These are phyloP conservation scores for Nevesoporus exiguus DNA, from an alignment of 768 basidiomycete genomes.

Conservation along the genomic window DNA sequence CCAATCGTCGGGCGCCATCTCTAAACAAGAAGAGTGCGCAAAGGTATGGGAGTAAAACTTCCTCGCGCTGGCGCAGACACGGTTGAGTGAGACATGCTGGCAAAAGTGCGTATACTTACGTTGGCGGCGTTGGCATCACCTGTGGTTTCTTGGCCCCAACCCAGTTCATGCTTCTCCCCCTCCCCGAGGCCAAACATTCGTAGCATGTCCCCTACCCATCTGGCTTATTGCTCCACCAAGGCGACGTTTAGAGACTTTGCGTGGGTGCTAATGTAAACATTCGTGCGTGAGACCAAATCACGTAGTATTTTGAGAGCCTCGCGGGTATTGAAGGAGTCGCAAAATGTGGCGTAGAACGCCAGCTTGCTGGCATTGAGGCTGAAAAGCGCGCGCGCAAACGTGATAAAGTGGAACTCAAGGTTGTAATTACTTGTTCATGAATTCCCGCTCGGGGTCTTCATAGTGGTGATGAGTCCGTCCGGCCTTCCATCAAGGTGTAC, in stretches of 20 bases:
- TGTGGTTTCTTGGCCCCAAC: conserved; percentile 76
- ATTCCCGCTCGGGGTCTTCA: too few species aligned
- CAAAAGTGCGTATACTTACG: conserved; percentile 38
- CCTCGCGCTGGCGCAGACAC: conserved; percentile 59
- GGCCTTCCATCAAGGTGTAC: too few species aligned
- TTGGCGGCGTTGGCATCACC: conserved; percentile 34
- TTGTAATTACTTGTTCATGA: too few species aligned
- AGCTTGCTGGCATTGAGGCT: conserved; percentile 75
- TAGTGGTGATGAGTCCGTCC: too few species aligned
- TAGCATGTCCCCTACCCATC: conserved; percentile 72
- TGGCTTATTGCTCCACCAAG: conserved; percentile 59
- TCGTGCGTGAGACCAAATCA: conserved; percentile 79
- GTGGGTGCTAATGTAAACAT: conserved; percentile 79
- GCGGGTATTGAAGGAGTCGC: conserved; percentile 97
- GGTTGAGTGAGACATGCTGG: neutral
- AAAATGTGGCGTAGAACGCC: conserved; percentile 80
- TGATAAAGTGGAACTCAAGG: too few species aligned
- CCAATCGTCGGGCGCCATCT: conserved; percentile 79
- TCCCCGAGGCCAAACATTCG: conserved; percentile 79
- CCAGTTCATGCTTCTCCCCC: conserved; percentile 62
- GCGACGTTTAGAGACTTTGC: conserved; percentile 56
- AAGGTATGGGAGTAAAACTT: conserved; percentile 85
- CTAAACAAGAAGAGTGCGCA: conserved; percentile 84
- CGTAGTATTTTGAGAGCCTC: conserved; percentile 70
- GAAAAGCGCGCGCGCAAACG: conserved; percentile 4